Evolutionary conservation across 306 rosid genomes (phyloP).

Genomic region (Prosopis cineraria): DNA sequence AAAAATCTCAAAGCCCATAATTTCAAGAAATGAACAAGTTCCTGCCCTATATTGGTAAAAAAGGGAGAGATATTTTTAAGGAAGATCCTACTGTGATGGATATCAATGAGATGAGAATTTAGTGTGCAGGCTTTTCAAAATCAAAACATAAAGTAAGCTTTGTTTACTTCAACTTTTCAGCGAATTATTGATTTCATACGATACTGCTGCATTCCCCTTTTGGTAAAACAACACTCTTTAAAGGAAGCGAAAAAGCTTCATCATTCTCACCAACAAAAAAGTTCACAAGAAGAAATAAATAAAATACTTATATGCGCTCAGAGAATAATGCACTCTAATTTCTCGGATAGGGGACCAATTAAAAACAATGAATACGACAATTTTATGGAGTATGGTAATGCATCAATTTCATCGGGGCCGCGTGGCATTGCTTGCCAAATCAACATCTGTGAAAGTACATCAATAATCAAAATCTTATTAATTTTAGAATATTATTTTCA

Average conservation of each 20-base stretch:
- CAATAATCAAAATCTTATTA: not conserved
- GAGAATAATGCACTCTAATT: slow-evolving; percentile 15
- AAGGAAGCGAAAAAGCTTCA: not conserved
- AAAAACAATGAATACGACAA: not conserved
- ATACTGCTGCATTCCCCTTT: slow-evolving; percentile 32
- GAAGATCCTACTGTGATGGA: slow-evolving; percentile 18
- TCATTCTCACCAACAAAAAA: not conserved
- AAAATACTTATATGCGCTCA: not conserved
- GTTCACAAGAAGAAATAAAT: not conserved
- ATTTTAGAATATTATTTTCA: not conserved
- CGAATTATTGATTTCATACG: slow-evolving; percentile 41
- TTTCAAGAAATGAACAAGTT: not conserved
- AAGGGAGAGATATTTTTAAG: slow-evolving; percentile 8
- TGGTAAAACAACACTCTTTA: slow-evolving; percentile 6
- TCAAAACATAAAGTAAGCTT: slow-evolving; percentile 27
- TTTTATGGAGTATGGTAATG: slow-evolving; percentile 20
- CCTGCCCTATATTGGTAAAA: not conserved
- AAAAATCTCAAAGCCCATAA: slow-evolving; percentile 30
- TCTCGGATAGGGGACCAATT: not conserved
- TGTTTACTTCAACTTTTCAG: slow-evolving; percentile 37
- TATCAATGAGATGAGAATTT: not conserved
- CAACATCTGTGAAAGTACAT: slow-evolving; percentile 12
- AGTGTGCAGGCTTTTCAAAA: slow-evolving; percentile 37
- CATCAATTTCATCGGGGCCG: slow-evolving; percentile 32
- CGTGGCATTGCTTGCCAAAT: slow-evolving; percentile 31